A percentile compares a stretch with the other conserved stretches of the same genome.
phyloP scores from a whole-genome alignment of 768 basidiomycete genomes.

The Hygrocybe punicea region DNA sequence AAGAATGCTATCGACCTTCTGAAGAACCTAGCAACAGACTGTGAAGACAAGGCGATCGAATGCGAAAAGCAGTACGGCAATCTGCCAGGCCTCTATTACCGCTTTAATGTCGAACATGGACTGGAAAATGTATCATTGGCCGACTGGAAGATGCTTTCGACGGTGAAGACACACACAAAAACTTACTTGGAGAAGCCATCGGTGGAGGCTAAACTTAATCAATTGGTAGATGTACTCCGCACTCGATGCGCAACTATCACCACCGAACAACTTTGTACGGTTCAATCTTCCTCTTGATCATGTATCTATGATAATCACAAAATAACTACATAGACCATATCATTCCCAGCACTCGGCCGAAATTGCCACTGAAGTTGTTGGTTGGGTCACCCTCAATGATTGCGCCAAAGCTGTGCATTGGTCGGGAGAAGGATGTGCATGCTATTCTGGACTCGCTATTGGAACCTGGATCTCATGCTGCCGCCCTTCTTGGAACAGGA shows the following conservation, averaged over 20 bases:
- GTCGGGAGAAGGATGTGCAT: not conserved
- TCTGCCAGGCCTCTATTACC: slow-evolving; percentile 19
- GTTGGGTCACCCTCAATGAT: not conserved
- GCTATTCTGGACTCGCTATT: not conserved
- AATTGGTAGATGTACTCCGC: not conserved
- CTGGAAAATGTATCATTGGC: not conserved
- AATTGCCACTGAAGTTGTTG: not conserved
- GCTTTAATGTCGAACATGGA: slow-evolving; percentile 20
- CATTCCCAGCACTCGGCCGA: not conserved
- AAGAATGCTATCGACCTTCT: slow-evolving; percentile 10
- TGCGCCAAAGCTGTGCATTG: not conserved
- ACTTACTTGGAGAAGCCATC: not conserved
- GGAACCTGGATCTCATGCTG: not conserved
- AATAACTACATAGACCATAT: not conserved
- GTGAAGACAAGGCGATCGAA: slow-evolving; percentile 19
- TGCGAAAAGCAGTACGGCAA: slow-evolving; percentile 12
- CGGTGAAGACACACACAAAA: not conserved
- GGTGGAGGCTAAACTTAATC: not conserved
- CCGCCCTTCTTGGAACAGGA: not conserved
- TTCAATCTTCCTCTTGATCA: not conserved
- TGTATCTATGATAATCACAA: not conserved
- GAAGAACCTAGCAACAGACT: slow-evolving; percentile 12
- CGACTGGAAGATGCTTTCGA: not conserved
- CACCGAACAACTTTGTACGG: not conserved
- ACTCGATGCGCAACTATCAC: not conserved